Percentiles rank a stretch among this genome's conserved stretches.
These are phyloP conservation scores for sweet orange (Citrus sinensis) DNA, from an alignment of 345 rosid genomes.

Conservation along the genomic window DNA sequence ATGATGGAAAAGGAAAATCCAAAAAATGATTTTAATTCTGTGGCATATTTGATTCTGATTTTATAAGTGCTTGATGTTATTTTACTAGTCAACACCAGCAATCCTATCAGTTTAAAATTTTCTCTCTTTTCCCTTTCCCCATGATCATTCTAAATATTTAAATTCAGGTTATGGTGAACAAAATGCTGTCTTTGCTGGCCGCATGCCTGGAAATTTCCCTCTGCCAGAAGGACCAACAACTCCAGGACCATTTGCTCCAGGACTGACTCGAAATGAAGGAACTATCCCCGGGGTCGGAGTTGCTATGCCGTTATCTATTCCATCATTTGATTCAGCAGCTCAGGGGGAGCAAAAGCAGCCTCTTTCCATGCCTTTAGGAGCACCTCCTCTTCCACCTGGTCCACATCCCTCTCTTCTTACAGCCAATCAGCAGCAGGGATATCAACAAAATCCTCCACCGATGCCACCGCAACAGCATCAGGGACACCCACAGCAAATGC, in stretches of 20 bases:
- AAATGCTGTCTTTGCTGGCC: constrained; percentile 64
- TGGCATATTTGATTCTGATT: background rate
- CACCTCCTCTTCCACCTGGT: constrained; percentile 96
- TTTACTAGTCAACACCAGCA: background rate
- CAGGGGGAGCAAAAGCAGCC: constrained; percentile 87
- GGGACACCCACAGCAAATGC: constrained; percentile 68
- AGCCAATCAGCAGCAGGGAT: constrained; percentile 75
- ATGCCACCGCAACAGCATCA: constrained; percentile 66
- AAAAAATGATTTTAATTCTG: background rate
- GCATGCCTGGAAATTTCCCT: constrained; percentile 69
- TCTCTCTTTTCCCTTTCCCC: background rate
- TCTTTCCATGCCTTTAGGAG: constrained; percentile 65
- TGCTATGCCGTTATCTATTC: constrained; percentile 82
- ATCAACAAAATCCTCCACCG: constrained; percentile 71
- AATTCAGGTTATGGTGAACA: constrained; percentile 79
- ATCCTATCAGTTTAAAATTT: background rate
- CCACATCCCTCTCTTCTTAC: constrained; percentile 94
- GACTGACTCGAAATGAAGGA: constrained; percentile 83
- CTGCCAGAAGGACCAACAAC: constrained; percentile 65
- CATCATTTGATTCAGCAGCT: constrained; percentile 70
- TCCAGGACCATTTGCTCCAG: constrained; percentile 83
- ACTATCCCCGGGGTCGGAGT: constrained; percentile 93
- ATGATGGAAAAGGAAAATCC: background rate
- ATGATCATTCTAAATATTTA: background rate
- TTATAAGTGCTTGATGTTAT: background rate